Evolutionary conservation across 257 asterid species (phyloP).

Genomic region (Primulina eburnea): DNA sequence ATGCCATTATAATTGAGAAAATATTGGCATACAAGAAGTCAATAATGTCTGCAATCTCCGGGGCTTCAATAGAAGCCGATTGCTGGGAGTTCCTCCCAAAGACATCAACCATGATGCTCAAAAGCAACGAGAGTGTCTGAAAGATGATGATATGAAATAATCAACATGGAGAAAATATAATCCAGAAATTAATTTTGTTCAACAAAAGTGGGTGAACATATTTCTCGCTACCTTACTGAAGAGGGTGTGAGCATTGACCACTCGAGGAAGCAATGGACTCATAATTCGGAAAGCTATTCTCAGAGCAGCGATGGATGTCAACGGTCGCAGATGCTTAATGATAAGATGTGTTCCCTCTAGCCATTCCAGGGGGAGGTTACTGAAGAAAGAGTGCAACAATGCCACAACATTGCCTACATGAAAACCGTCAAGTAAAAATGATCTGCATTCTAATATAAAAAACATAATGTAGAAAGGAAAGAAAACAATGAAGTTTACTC

Average conservation of each 20-base stretch:
- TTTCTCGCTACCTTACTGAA: constrained; percentile 64
- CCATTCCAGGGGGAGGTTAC: constrained; percentile 96
- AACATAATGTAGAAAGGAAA: constrained; percentile 7
- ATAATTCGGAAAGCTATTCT: constrained; percentile 94
- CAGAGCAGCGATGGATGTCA: constrained; percentile 86
- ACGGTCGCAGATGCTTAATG: constrained; percentile 85
- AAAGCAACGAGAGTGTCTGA: constrained; percentile 70
- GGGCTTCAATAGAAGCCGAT: constrained; percentile 65
- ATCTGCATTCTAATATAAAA: constrained; percentile 14
- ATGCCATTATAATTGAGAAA: not conserved
- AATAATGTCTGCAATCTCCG: constrained; percentile 78
- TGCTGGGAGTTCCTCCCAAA: constrained; percentile 82
- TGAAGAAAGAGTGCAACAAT: constrained; percentile 79
- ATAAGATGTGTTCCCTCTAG: constrained; percentile 86
- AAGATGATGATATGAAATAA: constrained; percentile 15
- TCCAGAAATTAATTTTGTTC: not conserved
- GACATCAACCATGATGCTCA: constrained; percentile 75
- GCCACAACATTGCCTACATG: constrained; percentile 87
- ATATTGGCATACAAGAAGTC: constrained; percentile 69
- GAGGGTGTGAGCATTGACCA: constrained; percentile 84
- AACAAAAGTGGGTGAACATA: not conserved
- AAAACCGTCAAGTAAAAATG: not conserved
- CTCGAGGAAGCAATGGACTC: constrained; percentile 92
- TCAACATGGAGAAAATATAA: not conserved
- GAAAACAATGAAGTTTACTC: constrained; percentile 4